Conservation (phyloP, 2,329 filamentous ascomycete genomes). For the Piedraia hortae region DNA sequence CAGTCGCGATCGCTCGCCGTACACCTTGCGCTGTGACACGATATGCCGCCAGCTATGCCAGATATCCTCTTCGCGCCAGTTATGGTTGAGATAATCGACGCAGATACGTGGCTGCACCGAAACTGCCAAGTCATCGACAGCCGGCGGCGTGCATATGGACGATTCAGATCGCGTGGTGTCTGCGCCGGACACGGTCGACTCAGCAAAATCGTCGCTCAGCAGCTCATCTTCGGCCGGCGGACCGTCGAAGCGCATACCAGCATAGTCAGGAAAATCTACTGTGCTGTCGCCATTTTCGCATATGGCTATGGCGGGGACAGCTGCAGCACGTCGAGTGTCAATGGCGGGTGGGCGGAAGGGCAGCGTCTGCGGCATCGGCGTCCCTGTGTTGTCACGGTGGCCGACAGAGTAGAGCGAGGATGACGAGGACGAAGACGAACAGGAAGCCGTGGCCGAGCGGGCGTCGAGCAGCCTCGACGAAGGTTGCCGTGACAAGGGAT, state of each 20-base stretch:
- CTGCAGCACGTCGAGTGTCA: no score
- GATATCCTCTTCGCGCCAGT: slow-evolving; percentile 87
- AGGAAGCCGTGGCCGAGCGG: no score
- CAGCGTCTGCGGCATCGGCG: no score
- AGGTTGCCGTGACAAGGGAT: no score
- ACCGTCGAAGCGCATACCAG: slow-evolving; percentile 2
- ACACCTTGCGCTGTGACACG: slow-evolving; percentile 48
- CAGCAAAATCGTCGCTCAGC: slow-evolving; percentile 3
- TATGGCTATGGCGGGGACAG: no score
- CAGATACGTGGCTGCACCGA: slow-evolving; percentile 52
- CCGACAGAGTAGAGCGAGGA: no score
- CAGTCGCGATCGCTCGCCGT: slow-evolving; percentile 52
- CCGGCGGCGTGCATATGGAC: slow-evolving; percentile 28
- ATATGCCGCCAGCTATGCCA: slow-evolving; percentile 95
- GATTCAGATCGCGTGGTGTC: slow-evolving; percentile 31
- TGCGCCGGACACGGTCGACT: slow-evolving; percentile 18
- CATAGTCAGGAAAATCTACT: slow-evolving; percentile 4
- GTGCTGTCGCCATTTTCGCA: no score
- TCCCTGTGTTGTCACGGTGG: no score
- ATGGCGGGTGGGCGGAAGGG: no score
- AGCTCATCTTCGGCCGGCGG: slow-evolving; percentile 1
- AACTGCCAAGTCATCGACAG: slow-evolving; percentile 56
- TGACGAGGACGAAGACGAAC: no score
- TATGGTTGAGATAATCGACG: slow-evolving; percentile 84
- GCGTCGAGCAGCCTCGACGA: no score